Evolutionary conservation across 257 asterid genomes (phyloP), one percentile per base, ranked within the genome.

Genomic region (Nicotiana undulata): DNA sequence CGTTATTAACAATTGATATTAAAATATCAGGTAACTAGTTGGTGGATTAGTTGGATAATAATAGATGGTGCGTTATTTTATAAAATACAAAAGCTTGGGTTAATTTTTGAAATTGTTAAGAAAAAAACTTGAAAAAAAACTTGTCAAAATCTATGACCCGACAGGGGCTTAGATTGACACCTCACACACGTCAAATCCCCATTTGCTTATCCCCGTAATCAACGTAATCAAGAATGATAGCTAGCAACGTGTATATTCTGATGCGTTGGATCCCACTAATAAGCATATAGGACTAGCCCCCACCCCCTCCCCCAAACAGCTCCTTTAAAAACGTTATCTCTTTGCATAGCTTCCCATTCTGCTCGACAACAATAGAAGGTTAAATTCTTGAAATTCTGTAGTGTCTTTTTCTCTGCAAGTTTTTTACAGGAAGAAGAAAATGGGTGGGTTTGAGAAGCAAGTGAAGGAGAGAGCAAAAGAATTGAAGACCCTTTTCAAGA

Each of bases 381-480:
- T 2, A 20, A 3, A 67, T 67, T 67, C 53, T 67, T 34, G 18
- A 67, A 32, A 34, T 67, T n/a, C 11, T 65, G 0, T 51, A 51
- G 1, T 20, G 0, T 60, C 28, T 10, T 68, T 12, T 55, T 70
- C 77, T 68, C 58, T 5, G 4, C 15, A 2, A 40, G 3, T 2
- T 9, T 68, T 70, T 40, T 11, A 20, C 0, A 70, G 20, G 7
- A 58, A n/a, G 46, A 6, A 1, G 24, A 61, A 70, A 72, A 90
- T 91, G 97, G 93, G 86, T 58, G 29, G 83, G 0, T 86, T 93
- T 56, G 91, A 85, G 86, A 28, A 61, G 75, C 88, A 91, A 82
- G 92, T 93, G 84, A 93, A 89, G 87, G 85, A 59, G 15, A 89
- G 89, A 81, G 90, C 92, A 1, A 55, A 8, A 32, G 89, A 85